Base-by-base conservation (phyloP, 441 rosid genomes). In the Bruguiera hainesii region DNA sequence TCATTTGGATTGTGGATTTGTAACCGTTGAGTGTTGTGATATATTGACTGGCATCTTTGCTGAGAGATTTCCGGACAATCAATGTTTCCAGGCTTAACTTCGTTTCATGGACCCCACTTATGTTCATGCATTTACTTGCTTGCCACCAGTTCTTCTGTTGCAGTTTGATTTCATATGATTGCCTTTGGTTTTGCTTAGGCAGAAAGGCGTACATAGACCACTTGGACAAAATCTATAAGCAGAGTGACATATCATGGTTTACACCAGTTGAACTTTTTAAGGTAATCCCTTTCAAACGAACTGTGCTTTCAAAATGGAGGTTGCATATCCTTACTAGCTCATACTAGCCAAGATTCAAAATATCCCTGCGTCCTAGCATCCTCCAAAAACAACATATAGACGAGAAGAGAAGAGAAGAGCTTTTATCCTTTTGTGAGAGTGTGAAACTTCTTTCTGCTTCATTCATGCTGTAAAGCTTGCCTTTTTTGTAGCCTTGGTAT, bases 221-320 rank as follows among this genome's bases (percentile, higher is more conserved):
- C 67, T 71, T 91, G 90, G 96, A 91, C 71, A 86, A 89, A 72
- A 81, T 91, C 67, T 94, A 94, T 76, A 86, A 81, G 82, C 89
- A 85, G 75, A 91, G 89, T 90, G 97, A 89, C 68, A 81, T 84
- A 39, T 79, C 99, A 67, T 94, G 99, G 99, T 94, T 91, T 83
- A 94, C 99, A 61, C 98, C 99, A 18, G 97, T 91, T 33, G 99
- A 94, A 85, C 97, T 94, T 64, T 94, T 89, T 74, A 94, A 91
- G 98, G 98, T 90, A 74, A 73, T 65, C 21, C 61, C 62, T 55
- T 23, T 55, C 58, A 20, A 20, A 55, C 7, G 2, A 23, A 55
- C 16, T 23, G 58, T 55, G 58, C 58, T 15, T 55, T 11, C 28
- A 15, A 23, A 55, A 55, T 2, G 11, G 16, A 55, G 58, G 23